Percentiles rank a stretch among this genome's conserved stretches.
These are phyloP conservation scores for Camillea tinctor DNA, from an alignment of 2,329 filamentous ascomycete genomes.

Conservation along the genomic window DNA sequence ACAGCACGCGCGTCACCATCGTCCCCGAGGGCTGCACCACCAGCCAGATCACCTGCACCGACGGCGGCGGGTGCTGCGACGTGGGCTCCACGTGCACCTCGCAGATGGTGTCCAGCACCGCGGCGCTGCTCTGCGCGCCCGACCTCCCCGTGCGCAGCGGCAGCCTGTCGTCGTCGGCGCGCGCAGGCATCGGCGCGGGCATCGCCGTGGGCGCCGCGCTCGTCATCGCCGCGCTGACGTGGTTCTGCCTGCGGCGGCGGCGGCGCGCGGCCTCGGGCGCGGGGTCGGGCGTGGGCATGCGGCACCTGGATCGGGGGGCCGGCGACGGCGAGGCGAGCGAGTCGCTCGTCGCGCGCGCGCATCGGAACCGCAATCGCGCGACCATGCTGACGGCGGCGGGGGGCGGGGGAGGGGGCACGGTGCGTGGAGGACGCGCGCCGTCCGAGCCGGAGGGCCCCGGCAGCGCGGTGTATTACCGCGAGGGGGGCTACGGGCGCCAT, in stretches of 20 bases:
- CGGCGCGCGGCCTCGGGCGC: constrained; percentile 17
- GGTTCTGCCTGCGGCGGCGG: constrained; percentile 47
- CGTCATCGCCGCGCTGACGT: constrained; percentile 44
- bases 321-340: constrained; percentile 7
- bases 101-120: constrained; percentile 38
- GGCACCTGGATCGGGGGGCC: not conserved
- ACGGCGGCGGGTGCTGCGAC: constrained; percentile 51
- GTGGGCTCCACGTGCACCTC: constrained; percentile 34
- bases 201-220: constrained; percentile 44
- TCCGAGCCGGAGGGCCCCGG: not conserved
- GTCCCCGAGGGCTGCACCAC: constrained; percentile 45
- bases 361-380: not conserved
- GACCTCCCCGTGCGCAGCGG: constrained; percentile 25
- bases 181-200: constrained; percentile 57
- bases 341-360: not conserved
- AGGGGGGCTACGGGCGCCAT: constrained; percentile 6
- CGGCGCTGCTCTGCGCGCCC: constrained; percentile 34
- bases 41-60: constrained; percentile 42
- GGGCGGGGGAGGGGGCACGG: not conserved
- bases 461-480: constrained; percentile 8
- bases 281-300: constrained; percentile 3
- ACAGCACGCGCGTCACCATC: constrained; percentile 24
- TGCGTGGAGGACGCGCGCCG: no score
- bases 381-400: not conserved
- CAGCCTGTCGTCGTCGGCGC: constrained; percentile 44